Conservation (phyloP, 495 filamentous ascomycete genomes). For the Chaetomium tenue region DNA sequence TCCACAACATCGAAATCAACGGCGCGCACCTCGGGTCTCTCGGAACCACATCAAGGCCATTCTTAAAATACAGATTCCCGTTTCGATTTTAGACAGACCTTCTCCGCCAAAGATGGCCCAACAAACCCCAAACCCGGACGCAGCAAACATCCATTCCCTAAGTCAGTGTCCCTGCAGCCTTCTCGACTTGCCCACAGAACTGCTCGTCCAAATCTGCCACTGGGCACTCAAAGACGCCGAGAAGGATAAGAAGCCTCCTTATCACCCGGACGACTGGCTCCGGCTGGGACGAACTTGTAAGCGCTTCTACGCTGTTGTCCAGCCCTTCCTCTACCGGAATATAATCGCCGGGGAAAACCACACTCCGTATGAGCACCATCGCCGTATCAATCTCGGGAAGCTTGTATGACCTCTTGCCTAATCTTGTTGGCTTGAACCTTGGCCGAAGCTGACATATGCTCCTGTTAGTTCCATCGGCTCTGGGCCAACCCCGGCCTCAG, state of each 20-base stretch:
- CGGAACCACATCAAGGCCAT: too few relatives aligned
- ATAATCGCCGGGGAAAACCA: neutral
- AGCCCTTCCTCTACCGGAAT: neutral
- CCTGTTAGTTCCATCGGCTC: neutral
- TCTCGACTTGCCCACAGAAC: neutral
- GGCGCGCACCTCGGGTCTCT: too few relatives aligned
- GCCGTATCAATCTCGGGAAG: neutral
- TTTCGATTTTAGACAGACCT: too few relatives aligned
- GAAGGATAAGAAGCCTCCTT: neutral
- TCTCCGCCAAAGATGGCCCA: too few relatives aligned
- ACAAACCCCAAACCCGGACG: too few relatives aligned
- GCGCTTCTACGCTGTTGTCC: neutral
- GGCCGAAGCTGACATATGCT: neutral
- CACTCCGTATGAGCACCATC: neutral
- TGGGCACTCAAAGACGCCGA: neutral
- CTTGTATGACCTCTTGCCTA: neutral
- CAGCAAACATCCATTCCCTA: too few relatives aligned
- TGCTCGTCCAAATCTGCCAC: neutral
- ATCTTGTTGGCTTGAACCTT: too few relatives aligned
- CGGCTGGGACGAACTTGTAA: neutral
- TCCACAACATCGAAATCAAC: too few relatives aligned
- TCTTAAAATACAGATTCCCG: too few relatives aligned
- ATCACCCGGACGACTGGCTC: neutral
- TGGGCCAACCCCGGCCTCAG: neutral
- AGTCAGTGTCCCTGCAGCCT: neutral